These are phyloP conservation scores for Pulicaria dysenterica DNA, from an alignment of 129 eudicot species.

Conservation along the genomic window DNA sequence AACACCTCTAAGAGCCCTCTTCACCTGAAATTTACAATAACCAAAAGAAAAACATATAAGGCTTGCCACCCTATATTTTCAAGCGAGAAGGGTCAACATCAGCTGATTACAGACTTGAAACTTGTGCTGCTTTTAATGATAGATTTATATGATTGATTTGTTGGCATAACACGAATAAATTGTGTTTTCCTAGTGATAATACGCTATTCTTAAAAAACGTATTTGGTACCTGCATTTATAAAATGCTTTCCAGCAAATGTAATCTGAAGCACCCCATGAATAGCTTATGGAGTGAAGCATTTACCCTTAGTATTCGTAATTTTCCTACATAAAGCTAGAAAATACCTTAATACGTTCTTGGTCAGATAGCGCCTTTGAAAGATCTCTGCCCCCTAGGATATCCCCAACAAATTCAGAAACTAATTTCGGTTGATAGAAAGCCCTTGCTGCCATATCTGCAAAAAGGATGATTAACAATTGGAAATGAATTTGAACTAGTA, in stretches of 20 bases:
- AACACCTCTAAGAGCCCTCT: constrained; percentile 59
- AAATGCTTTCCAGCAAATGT: too few relatives aligned
- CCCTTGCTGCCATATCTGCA: constrained; percentile 83
- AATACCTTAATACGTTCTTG: constrained; percentile 73
- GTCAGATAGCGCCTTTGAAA: constrained; percentile 51
- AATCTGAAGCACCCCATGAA: too few relatives aligned
- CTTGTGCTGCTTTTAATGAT: too few relatives aligned
- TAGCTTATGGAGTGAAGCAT: too few relatives aligned
- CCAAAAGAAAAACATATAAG: not conserved
- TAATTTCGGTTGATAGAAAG: constrained; percentile 50
- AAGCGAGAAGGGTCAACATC: not conserved
- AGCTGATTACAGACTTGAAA: not conserved
- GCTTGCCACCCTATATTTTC: too few relatives aligned
- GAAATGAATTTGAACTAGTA: not conserved
- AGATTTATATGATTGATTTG: too few relatives aligned
- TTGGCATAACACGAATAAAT: too few relatives aligned
- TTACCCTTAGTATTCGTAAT: too few relatives aligned
- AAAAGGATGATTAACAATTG: not conserved
- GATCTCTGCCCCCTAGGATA: constrained; percentile 39
- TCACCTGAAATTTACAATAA: constrained; percentile 48
- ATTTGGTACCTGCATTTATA: too few relatives aligned
- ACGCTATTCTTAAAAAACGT: too few relatives aligned
- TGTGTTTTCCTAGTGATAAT: too few relatives aligned
- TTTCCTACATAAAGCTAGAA: not conserved
- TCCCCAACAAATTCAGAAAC: constrained; percentile 56